Percentiles rank a stretch among this genome's conserved stretches.
These are phyloP conservation scores for Decorospora gaudefroyi DNA, from an alignment of 2,329 filamentous ascomycete species.

Conservation along the genomic window DNA sequence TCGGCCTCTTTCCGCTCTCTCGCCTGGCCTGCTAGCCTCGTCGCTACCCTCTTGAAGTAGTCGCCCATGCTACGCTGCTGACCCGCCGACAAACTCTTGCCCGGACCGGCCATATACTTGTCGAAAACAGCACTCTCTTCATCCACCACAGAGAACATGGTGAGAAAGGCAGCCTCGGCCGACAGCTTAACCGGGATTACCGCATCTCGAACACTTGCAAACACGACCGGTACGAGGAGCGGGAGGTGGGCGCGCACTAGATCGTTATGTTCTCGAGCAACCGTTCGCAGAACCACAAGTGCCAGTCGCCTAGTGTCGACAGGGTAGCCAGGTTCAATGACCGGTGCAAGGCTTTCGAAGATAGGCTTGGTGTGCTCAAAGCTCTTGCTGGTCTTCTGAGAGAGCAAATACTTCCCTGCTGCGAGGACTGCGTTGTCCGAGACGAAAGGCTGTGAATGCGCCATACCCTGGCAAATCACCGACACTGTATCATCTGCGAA, in stretches of 20 bases:
- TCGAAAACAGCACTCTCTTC: constrained; percentile 86
- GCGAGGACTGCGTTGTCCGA: constrained; percentile 87
- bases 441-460: constrained; percentile 72
- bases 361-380: constrained; percentile 80
- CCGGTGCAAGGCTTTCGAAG: constrained; percentile 74
- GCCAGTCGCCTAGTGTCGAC: constrained; percentile 83
- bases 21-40: constrained; percentile 82
- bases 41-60: constrained; percentile 92
- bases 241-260: constrained; percentile 79
- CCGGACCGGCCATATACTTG: constrained; percentile 76
- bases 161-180: constrained; percentile 90
- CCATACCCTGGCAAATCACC: constrained; percentile 79
- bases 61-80: constrained; percentile 90
- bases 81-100: constrained; percentile 67
- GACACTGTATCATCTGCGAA: constrained; percentile 75
- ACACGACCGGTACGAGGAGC: constrained; percentile 80
- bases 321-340: constrained; percentile 77
- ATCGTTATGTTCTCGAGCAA: constrained; percentile 77
- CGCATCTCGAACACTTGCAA: constrained; percentile 84
- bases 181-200: constrained; percentile 95
- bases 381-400: constrained; percentile 64
- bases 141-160: constrained; percentile 87
- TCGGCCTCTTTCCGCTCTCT: constrained; percentile 89
- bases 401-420: constrained; percentile 85
- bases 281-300: constrained; percentile 84